Base-by-base conservation (phyloP, 176 grass and related monocot genomes). In the Chloris gayana region DNA sequence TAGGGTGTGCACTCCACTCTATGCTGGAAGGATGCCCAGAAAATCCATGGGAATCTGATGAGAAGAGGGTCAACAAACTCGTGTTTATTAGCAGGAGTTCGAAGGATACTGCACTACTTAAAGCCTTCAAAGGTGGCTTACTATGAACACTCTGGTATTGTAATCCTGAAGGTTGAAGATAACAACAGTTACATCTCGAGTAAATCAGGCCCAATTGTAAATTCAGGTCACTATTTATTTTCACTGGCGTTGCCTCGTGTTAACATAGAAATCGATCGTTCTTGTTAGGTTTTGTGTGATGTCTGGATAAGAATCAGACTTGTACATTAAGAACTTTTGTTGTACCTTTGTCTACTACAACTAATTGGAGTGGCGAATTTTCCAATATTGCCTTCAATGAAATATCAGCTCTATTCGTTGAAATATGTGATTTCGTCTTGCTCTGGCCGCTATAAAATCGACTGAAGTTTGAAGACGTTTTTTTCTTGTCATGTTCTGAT, bases 1-100 rank as follows among this genome's bases (percentile, higher is more conserved):
- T 56, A 93, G 88, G 91, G 91, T 1, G 85, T 93, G 75, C 91
- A 90, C 66, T 90, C n/a, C n/a, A n/a, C n/a, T n/a, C 88, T 3
- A 93, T 90, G 82, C 71, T 93, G 85, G 91, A 93, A 80, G 91
- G 88, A 7, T 93, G 85, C 75, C 88, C 88, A 4, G 85, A 85
- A 18, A 93, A 90, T 42, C 79, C 88, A 17, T 93, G 91, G 88
- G 88, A 89, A 19, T 27, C 70, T 63, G 79, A 85, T 50, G 91
- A 93, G 51, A 90, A 93, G 76, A 85, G 60, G 77, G 76, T 86
- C 82, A 86, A 74, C 38, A 93, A 90, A 51, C 79, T 93, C 11
- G 91, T 93, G 19, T 90, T 90, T 82, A 93, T 93, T 29, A 85
- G 91, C 30, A 85, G 85, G 72, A 93, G 86, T 68, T 64, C 90